These are phyloP conservation scores for Lactuca sativa DNA, from an alignment of 129 eudicot species.

Conservation along the genomic window DNA sequence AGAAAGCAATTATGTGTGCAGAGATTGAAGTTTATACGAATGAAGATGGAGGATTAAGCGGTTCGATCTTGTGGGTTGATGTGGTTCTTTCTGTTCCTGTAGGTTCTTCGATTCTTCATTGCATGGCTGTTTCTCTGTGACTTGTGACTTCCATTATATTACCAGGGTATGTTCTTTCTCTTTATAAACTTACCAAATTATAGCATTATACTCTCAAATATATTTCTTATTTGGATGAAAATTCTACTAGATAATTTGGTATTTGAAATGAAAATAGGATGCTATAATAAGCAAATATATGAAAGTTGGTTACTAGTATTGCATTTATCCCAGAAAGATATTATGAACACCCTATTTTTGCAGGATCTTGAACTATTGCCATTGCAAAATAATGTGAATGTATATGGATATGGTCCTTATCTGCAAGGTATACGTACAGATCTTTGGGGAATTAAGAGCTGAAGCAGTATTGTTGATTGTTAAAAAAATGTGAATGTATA, in stretches of 20 bases:
- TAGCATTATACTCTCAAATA: too few relatives aligned
- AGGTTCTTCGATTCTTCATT: slow-evolving; percentile 67
- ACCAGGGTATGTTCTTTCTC: slow-evolving; percentile 31
- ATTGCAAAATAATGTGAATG: slow-evolving; percentile 1
- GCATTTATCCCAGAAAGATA: too few relatives aligned
- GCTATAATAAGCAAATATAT: too few relatives aligned
- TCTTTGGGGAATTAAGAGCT: not conserved
- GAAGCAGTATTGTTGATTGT: not conserved
- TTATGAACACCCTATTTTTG: slow-evolving; percentile 1
- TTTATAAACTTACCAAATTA: too few relatives aligned
- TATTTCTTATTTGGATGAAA: too few relatives aligned
- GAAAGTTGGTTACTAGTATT: too few relatives aligned
- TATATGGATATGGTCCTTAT: not conserved
- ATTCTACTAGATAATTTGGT: too few relatives aligned
- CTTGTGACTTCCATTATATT: slow-evolving; percentile 36
- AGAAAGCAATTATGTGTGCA: slow-evolving; percentile 73
- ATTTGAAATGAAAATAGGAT: too few relatives aligned
- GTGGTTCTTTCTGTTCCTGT: slow-evolving; percentile 58
- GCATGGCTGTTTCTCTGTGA: slow-evolving; percentile 77
- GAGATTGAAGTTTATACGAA: slow-evolving; percentile 79
- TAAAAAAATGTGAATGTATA: slow-evolving; percentile 16
- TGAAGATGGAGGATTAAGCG: slow-evolving; percentile 62
- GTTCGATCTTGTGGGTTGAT: slow-evolving; percentile 66
- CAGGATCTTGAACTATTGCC: slow-evolving; percentile 25
- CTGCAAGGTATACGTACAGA: slow-evolving; percentile 5